Percentiles rank a stretch among this genome's conserved stretches.
Conservation (phyloP, 371 early-diverging fungal species). For the Chytridiales sp. region DNA sequence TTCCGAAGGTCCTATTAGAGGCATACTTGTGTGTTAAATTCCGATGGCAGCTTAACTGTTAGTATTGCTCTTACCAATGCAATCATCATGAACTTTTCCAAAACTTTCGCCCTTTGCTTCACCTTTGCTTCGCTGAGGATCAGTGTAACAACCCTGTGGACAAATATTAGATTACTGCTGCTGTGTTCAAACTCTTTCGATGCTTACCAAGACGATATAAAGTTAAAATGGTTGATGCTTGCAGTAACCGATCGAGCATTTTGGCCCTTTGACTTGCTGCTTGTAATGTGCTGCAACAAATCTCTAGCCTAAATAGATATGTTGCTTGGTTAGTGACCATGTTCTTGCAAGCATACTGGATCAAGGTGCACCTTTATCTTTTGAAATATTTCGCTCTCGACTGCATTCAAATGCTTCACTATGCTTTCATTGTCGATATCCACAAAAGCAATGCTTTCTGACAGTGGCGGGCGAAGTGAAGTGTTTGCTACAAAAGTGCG, state of each 20-base stretch:
- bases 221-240: constrained; percentile 46
- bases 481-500: not conserved
- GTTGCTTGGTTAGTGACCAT: not conserved
- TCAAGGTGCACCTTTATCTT: constrained; percentile 37
- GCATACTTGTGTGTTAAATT: not conserved
- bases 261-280: too few relatives aligned
- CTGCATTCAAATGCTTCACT: constrained; percentile 35
- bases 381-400: constrained; percentile 35
- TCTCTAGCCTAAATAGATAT: not conserved
- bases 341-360: too few relatives aligned
- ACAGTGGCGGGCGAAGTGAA: not conserved
- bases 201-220: constrained; percentile 43
- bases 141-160: constrained; percentile 39
- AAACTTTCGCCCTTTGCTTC: constrained; percentile 37
- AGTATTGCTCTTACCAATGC: constrained; percentile 27
- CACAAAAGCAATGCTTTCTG: constrained; percentile 19
- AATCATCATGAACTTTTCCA: constrained; percentile 49
- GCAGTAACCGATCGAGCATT: constrained; percentile 19
- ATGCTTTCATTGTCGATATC: constrained; percentile 34
- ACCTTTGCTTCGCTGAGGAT: constrained; percentile 39
- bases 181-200: not conserved
- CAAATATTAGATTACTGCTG: not conserved
- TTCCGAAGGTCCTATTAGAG: constrained; percentile 29
- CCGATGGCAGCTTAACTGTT: not conserved
- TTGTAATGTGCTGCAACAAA: constrained; percentile 9